Conservation (phyloP, 2,329 filamentous ascomycete species). For the Neonectria sp. region DNA sequence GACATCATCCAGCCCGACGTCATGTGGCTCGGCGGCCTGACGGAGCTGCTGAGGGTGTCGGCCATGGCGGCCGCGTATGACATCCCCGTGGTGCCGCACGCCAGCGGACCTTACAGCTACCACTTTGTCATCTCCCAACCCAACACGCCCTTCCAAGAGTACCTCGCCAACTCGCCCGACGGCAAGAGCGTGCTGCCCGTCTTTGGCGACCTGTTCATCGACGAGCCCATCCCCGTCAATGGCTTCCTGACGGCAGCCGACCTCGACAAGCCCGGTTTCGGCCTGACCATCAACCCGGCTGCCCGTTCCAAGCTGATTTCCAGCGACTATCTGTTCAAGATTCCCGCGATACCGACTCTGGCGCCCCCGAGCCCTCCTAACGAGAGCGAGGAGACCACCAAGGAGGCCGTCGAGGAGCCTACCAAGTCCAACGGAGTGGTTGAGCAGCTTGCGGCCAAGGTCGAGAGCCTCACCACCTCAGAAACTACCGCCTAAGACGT, state of each 20-base stretch:
- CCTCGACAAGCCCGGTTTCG: slow-evolving; percentile 92
- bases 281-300: slow-evolving; percentile 86
- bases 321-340: slow-evolving; percentile 79
- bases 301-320: slow-evolving; percentile 81
- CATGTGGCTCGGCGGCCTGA: slow-evolving; percentile 97
- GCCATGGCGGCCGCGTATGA: slow-evolving; percentile 94
- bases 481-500: slow-evolving; percentile 20
- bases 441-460: slow-evolving; percentile 52
- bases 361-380: slow-evolving; percentile 50
- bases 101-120: slow-evolving; percentile 94
- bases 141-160: slow-evolving; percentile 96
- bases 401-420: slow-evolving; percentile 31
- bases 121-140: slow-evolving; percentile 96
- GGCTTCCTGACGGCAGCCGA: slow-evolving; percentile 85
- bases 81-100: slow-evolving; percentile 95
- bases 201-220: slow-evolving; percentile 90
- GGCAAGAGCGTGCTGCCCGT: slow-evolving; percentile 92
- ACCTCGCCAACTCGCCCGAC: slow-evolving; percentile 92
- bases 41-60: slow-evolving; percentile 90
- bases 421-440: slow-evolving; percentile 45
- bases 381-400: slow-evolving; percentile 37
- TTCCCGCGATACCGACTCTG: slow-evolving; percentile 68
- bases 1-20: slow-evolving; percentile 97
- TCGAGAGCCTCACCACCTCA: slow-evolving; percentile 52
- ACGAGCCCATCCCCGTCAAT: slow-evolving; percentile 89